phyloP scores from a whole-genome alignment of 2,329 filamentous ascomycete species.

The Ophiostoma angusticollis region DNA sequence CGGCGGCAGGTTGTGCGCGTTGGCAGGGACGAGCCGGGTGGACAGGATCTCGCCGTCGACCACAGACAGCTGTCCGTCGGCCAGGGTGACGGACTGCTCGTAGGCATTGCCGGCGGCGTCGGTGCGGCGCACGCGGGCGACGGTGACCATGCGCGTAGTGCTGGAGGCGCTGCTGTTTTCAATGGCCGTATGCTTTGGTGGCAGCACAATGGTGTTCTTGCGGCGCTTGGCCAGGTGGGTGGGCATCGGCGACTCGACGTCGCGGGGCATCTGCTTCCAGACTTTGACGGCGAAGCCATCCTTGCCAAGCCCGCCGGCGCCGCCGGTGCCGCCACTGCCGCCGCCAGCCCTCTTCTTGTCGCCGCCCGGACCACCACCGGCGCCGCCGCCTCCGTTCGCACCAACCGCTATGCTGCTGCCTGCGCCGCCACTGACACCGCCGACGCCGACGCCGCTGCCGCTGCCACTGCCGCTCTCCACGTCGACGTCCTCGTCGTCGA shows the following conservation, averaged over 20 bases:
- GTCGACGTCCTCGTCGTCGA: constrained; percentile 47
- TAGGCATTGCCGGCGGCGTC: constrained; percentile 72
- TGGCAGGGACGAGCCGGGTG: constrained; percentile 39
- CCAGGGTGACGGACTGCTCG: constrained; percentile 70
- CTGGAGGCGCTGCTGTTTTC: constrained; percentile 15
- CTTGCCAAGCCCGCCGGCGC: neutral
- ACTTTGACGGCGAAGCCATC: constrained; percentile 40
- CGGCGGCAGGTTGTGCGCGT: constrained; percentile 38
- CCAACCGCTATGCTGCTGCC: too few species aligned
- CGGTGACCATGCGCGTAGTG: constrained; percentile 46
- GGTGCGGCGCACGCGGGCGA: constrained; percentile 65
- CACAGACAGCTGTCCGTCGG: constrained; percentile 66
- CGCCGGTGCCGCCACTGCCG: too few species aligned
- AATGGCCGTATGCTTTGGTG: constrained; percentile 35
- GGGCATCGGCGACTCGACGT: constrained; percentile 37
- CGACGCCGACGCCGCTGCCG: neutral
- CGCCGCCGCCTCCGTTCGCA: neutral
- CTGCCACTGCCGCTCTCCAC: constrained; percentile 21
- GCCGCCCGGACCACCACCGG: neutral
- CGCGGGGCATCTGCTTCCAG: constrained; percentile 51
- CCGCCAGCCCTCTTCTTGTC: constrained; percentile 31
- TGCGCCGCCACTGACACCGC: neutral
- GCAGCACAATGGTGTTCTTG: constrained; percentile 46
- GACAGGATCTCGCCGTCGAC: constrained; percentile 72
- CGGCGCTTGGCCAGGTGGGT: constrained; percentile 49